Percentiles rank a stretch among this genome's conserved stretches.
phyloP scores from a whole-genome alignment of 2,329 filamentous ascomycete genomes.

The Didymella pomorum region DNA sequence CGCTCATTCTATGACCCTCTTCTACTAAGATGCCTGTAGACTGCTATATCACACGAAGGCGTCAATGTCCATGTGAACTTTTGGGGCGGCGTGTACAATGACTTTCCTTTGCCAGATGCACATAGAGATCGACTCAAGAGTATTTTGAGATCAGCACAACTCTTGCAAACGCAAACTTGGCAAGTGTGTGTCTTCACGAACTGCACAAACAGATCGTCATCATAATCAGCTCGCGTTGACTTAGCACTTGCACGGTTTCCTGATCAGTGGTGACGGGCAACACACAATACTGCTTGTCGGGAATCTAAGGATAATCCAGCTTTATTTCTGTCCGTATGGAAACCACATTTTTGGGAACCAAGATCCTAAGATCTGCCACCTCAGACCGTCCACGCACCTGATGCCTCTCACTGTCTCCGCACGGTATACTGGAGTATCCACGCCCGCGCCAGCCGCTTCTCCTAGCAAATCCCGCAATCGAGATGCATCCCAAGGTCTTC shows the following conservation, averaged over 20 bases:
- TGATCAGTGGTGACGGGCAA: not conserved
- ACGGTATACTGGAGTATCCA: not conserved
- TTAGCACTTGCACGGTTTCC: not conserved
- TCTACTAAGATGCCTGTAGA: no score
- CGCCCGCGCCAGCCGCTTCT: not conserved
- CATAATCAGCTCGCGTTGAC: not conserved
- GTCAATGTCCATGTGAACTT: no score
- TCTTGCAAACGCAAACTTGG: not conserved
- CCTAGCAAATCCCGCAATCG: not conserved
- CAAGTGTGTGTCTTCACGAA: not conserved
- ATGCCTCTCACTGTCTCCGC: not conserved
- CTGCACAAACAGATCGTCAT: not conserved
- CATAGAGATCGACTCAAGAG: not conserved
- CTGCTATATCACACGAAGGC: no score
- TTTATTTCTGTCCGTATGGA: not conserved
- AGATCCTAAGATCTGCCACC: not conserved
- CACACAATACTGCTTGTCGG: not conserved
- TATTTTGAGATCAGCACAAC: not conserved
- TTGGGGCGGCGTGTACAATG: not conserved
- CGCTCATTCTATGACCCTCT: not conserved
- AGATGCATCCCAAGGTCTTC: not conserved
- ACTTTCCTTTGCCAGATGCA: not conserved
- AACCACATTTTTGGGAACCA: not conserved
- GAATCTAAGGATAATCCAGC: not conserved
- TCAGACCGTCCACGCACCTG: not conserved